Percentiles rank a stretch among this genome's conserved stretches.
Conservation (phyloP, 78 protist genomes). For the Dictyostelium brefeldianum region DNA sequence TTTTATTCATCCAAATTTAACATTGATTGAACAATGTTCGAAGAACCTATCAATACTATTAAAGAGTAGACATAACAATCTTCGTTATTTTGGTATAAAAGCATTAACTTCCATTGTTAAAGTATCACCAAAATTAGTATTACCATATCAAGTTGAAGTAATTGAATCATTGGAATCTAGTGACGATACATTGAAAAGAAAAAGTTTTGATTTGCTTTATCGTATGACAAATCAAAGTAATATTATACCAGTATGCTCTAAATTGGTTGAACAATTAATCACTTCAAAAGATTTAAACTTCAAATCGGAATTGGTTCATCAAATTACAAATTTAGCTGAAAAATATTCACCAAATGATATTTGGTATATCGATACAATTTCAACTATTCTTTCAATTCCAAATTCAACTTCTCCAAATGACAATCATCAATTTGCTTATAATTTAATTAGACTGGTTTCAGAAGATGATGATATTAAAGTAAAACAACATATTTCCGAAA, state of each 20-base stretch:
- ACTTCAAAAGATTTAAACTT: constrained; percentile 82
- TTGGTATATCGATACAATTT: constrained; percentile 73
- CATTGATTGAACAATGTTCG: constrained; percentile 86
- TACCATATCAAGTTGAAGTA: constrained; percentile 91
- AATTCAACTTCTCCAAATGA: background rate
- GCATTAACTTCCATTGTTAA: constrained; percentile 57
- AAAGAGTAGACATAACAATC: constrained; percentile 86
- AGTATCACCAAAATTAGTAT: constrained; percentile 89
- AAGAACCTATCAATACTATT: constrained; percentile 85
- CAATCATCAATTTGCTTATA: constrained; percentile 19
- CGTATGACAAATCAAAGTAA: constrained; percentile 92
- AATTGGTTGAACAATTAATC: constrained; percentile 68
- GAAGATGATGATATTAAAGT: constrained; percentile 40
- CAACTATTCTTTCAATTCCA: constrained; percentile 14
- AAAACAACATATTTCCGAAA: constrained; percentile 6
- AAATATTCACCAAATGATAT: constrained; percentile 78
- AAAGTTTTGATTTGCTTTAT: constrained; percentile 93
- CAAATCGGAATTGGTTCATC: constrained; percentile 76
- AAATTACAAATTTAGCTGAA: constrained; percentile 88
- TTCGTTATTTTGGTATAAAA: constrained; percentile 95
- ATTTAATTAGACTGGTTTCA: constrained; percentile 45
- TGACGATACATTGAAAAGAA: constrained; percentile 90
- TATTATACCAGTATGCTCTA: constrained; percentile 86
- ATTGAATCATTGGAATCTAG: constrained; percentile 95
- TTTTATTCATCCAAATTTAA: constrained; percentile 88